Base-by-base conservation (phyloP, 2,329 filamentous ascomycete species). In the Pseudogymnoascus sp. region DNA sequence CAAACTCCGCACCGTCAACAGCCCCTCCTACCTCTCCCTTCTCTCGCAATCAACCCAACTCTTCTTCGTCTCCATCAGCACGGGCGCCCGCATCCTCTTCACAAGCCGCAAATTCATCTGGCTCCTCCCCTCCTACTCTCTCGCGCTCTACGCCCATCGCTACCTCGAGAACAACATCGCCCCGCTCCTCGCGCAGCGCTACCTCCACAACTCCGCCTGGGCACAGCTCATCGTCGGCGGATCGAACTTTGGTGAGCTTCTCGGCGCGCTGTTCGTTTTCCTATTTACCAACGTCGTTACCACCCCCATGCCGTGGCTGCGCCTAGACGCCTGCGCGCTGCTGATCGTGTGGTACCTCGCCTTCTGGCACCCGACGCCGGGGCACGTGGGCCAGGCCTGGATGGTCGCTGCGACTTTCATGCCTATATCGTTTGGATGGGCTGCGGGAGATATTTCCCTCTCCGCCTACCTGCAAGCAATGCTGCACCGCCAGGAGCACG, bases 401-500 rank as follows among this genome's bases (percentile, higher is more conserved):
- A 75, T 77, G 15, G 75, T 77, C 23, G 78, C 75, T 2, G 77
- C 75, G 2, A 77, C 77, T 0, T 79, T 81, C 64, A 70, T 80
- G 21, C 79, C 79, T 1, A 74, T 80, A 60, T 77, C 75, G 2
- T 80, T 81, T 60, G 79, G 79, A 19, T 82, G 79, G 79, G 80
- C 80, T 0, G 79, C 80, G 3, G 79, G 79, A 13, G 79, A 82
- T 62, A 79, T 82, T 13, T 80, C 78, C 3, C 75, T 82, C 0
- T 77, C 77, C 1, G 80, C 80, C 1, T 82, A 81, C 68, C 80
- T 82, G 59, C 80, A 82, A 68, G 78, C 79, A 3, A 77, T 77
- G 5, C 74, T 82, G n/a, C 23, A 46, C 0, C 73, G 78, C 23
- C 72, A 78, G 26, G 79, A 81, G 66, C 72, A 72, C 9, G 72